Evolutionary conservation across 2,329 filamentous ascomycete genomes (phyloP).

Genomic region (Pyrenophora graminea): DNA sequence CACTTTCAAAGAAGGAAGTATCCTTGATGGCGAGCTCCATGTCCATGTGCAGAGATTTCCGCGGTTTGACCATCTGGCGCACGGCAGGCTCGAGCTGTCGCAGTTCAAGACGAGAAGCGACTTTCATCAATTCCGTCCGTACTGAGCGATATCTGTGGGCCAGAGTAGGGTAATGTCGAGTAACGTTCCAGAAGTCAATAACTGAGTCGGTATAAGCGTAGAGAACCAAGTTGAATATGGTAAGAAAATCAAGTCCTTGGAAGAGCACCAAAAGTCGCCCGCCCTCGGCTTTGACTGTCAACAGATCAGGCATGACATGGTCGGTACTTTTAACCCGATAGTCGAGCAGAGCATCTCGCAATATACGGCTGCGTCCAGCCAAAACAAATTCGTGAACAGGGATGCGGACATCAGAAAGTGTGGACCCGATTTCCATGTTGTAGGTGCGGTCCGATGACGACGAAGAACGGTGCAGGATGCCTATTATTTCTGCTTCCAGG

Average conservation of each 20-base stretch:
- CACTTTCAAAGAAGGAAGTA: slow-evolving; percentile 72
- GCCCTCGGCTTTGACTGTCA: slow-evolving; percentile 60
- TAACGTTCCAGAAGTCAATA: slow-evolving; percentile 85
- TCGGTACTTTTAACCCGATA: slow-evolving; percentile 60
- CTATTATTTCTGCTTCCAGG: slow-evolving; percentile 65
- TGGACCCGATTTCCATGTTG: slow-evolving; percentile 56
- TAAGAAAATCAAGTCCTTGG: slow-evolving; percentile 72
- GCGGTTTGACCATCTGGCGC: slow-evolving; percentile 71
- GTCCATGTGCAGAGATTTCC: slow-evolving; percentile 68
- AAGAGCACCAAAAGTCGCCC: slow-evolving; percentile 67
- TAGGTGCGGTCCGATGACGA: slow-evolving; percentile 50
- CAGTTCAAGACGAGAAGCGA: slow-evolving; percentile 74
- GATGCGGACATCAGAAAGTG: slow-evolving; percentile 69
- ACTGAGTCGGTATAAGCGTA: slow-evolving; percentile 81
- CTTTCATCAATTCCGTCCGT: slow-evolving; percentile 82
- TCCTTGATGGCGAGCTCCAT: slow-evolving; percentile 72
- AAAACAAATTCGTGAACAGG: slow-evolving; percentile 85
- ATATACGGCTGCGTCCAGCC: slow-evolving; percentile 69
- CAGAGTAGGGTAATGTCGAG: slow-evolving; percentile 65
- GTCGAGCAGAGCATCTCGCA: slow-evolving; percentile 64
- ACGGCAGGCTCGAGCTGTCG: slow-evolving; percentile 74
- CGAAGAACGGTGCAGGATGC: slow-evolving; percentile 46
- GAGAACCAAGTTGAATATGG: slow-evolving; percentile 76
- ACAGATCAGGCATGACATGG: slow-evolving; percentile 62
- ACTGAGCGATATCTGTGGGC: slow-evolving; percentile 78